Evolutionary conservation across 2,329 filamentous ascomycete species (phyloP).

Genomic region (Aspergillus flavus): DNA sequence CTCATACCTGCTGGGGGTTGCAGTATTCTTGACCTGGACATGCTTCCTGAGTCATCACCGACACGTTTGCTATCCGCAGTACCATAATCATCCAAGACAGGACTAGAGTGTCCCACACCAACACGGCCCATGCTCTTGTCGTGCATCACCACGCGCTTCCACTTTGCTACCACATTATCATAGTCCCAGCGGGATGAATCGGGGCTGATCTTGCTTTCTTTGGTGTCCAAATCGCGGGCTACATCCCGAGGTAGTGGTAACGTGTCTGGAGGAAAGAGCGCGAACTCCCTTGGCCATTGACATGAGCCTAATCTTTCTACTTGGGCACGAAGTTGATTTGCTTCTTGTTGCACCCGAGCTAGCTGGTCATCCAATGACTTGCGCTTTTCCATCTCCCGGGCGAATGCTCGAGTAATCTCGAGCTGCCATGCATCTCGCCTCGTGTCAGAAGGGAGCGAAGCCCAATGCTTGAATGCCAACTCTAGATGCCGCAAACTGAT

Average conservation of each 20-base stretch:
- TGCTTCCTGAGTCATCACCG: slow-evolving; percentile 13
- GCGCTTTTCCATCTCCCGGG: slow-evolving; percentile 47
- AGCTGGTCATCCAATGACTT: slow-evolving; percentile 47
- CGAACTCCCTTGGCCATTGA: slow-evolving; percentile 53
- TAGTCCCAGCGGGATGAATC: slow-evolving; percentile 50
- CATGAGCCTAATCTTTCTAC: slow-evolving; percentile 49
- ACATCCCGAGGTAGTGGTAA: slow-evolving; percentile 44
- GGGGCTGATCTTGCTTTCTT: slow-evolving; percentile 38
- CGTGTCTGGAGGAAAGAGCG: slow-evolving; percentile 50
- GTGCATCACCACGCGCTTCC: slow-evolving; percentile 51
- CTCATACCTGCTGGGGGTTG: slow-evolving; percentile 27
- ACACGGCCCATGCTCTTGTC: slow-evolving; percentile 46
- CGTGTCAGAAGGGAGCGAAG: slow-evolving; percentile 59
- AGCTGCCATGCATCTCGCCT: slow-evolving; percentile 52
- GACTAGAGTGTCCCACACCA: slow-evolving; percentile 32
- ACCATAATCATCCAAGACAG: slow-evolving; percentile 20
- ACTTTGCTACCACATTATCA: slow-evolving; percentile 51
- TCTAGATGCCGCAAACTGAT: slow-evolving; percentile 74
- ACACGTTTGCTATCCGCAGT: slow-evolving; percentile 13
- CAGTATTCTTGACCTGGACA: slow-evolving; percentile 12
- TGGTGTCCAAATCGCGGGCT: slow-evolving; percentile 39
- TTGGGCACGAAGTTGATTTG: slow-evolving; percentile 51
- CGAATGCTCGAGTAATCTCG: slow-evolving; percentile 51
- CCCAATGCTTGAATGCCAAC: slow-evolving; percentile 79
- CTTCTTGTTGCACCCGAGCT: slow-evolving; percentile 50